Percentiles rank a stretch among this genome's conserved stretches.
These are phyloP conservation scores for Eucalyptus cladocalyx DNA, from an alignment of 345 rosid genomes.

Conservation along the genomic window DNA sequence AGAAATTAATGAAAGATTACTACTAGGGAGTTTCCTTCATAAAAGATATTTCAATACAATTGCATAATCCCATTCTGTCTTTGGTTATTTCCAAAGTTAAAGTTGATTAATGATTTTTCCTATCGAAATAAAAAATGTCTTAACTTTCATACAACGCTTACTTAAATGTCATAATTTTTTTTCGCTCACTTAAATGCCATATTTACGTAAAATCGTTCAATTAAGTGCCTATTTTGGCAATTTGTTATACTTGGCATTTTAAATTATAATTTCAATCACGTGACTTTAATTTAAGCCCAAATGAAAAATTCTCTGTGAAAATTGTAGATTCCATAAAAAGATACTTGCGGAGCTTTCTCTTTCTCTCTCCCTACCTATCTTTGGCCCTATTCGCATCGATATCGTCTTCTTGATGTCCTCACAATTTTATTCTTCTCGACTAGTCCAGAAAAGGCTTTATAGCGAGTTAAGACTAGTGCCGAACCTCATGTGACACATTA, in stretches of 20 bases:
- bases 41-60: neutral
- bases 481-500: too few relatives aligned
- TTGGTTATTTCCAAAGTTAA: neutral
- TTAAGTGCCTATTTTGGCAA: neutral
- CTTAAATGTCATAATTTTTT: too few relatives aligned
- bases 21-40: neutral
- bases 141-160: rapidly evolving
- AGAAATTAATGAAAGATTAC: neutral
- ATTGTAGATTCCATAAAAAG: neutral
- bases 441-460: too few relatives aligned
- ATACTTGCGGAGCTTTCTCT: neutral
- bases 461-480: too few relatives aligned
- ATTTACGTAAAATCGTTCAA: rapidly evolving
- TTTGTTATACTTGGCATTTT: neutral
- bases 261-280: neutral
- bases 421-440: too few relatives aligned
- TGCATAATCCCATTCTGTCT: neutral
- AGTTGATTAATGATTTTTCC: neutral
- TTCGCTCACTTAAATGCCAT: neutral
- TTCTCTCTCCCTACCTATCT: too few relatives aligned
- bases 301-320: neutral
- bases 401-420: too few relatives aligned
- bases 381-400: rapidly evolving
- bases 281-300: neutral
- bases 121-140: neutral